Conservation (phyloP, 805 yeast genomes). For the Torulaspora microellipsoides region DNA sequence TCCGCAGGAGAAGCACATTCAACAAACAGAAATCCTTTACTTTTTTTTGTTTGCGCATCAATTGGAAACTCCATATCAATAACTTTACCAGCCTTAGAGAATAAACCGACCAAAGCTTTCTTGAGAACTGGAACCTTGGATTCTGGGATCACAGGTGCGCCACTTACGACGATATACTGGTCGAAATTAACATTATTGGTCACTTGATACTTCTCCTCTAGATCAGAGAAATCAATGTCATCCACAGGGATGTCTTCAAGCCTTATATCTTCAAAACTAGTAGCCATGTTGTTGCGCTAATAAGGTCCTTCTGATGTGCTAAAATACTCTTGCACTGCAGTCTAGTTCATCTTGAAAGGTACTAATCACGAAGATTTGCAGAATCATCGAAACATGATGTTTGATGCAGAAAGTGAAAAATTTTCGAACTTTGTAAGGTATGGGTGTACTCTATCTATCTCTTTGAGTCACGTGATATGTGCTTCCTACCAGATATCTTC, state of each 20-base stretch:
- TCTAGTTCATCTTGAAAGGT: too few relatives aligned
- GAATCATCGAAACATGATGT: not conserved
- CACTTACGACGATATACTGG: slow-evolving; percentile 81
- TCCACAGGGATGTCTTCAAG: slow-evolving; percentile 51
- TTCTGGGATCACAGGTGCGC: slow-evolving; percentile 94
- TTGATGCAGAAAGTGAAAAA: not conserved
- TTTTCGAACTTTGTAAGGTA: slow-evolving; percentile 11
- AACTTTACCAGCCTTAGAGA: slow-evolving; percentile 73
- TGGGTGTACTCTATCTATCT: too few relatives aligned
- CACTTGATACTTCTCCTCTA: slow-evolving; percentile 70
- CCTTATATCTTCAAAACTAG: slow-evolving; percentile 33
- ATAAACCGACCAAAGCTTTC: slow-evolving; percentile 79
- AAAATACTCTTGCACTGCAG: too few relatives aligned
- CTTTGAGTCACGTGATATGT: too few relatives aligned
- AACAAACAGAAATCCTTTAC: slow-evolving; percentile 83
- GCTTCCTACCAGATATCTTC: too few relatives aligned
- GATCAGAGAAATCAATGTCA: slow-evolving; percentile 75
- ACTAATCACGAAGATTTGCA: not conserved
- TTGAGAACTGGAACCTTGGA: slow-evolving; percentile 76
- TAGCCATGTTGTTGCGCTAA: slow-evolving; percentile 15
- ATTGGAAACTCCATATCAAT: slow-evolving; percentile 78
- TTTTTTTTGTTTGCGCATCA: slow-evolving; percentile 59
- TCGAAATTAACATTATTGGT: slow-evolving; percentile 61
- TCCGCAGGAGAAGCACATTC: slow-evolving; percentile 64
- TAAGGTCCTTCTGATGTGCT: too few relatives aligned